A percentile compares a stretch with the other conserved stretches of the same genome.
Conservation (phyloP, 169 alveolate genomes). For the Cryptosporidium ryanae region DNA sequence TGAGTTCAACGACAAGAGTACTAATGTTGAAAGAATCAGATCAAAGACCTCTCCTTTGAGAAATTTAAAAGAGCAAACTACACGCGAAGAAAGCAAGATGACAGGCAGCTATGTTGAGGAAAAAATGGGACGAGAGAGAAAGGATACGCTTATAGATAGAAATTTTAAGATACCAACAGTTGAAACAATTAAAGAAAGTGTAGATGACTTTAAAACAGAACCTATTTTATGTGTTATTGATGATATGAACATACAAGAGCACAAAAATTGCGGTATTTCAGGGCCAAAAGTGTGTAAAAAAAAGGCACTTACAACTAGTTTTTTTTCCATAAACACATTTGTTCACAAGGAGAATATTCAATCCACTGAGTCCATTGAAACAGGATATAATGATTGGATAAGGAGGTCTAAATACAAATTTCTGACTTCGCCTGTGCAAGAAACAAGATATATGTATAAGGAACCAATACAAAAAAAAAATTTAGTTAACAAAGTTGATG, state of each 20-base stretch:
- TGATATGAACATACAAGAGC: not conserved
- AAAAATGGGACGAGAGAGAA: not conserved
- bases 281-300: not conserved
- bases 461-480: not conserved
- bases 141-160: constrained; percentile 6
- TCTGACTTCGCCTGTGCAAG: not conserved
- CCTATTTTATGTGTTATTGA: not conserved
- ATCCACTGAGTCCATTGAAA: constrained; percentile 12
- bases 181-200: not conserved
- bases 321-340: not conserved
- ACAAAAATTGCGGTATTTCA: not conserved
- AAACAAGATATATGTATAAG: not conserved
- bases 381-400: not conserved
- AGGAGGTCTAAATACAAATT: not conserved
- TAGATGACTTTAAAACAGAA: not conserved
- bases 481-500: too few species aligned
- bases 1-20: not conserved
- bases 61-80: not conserved
- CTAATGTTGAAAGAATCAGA: not conserved
- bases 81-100: not conserved
- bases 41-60: constrained; percentile 10
- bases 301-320: not conserved
- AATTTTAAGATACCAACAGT: not conserved
- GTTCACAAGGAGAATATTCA: constrained; percentile 5
- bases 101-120: not conserved